Percentiles rank a stretch among this genome's conserved stretches.
These are phyloP conservation scores for Tremella fuciformis DNA, from an alignment of 768 basidiomycete genomes.

Conservation along the genomic window DNA sequence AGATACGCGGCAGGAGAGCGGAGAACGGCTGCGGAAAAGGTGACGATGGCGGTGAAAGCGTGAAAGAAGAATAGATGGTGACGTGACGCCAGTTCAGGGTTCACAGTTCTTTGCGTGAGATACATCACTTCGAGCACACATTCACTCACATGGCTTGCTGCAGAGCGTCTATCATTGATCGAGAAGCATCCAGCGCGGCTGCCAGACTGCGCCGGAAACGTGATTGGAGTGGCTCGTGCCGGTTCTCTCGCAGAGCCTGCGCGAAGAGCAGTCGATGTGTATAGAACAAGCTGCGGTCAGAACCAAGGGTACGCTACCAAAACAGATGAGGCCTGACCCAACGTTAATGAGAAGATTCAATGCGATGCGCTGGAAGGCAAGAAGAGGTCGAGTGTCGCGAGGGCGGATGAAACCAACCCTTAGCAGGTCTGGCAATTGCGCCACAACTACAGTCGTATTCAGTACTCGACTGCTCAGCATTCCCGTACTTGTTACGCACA, in stretches of 20 bases:
- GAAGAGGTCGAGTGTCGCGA: background rate
- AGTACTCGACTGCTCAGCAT: background rate
- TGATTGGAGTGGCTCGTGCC: constrained; percentile 7
- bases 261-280: constrained; percentile 11
- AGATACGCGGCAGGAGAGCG: constrained; percentile 10
- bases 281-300: constrained; percentile 3
- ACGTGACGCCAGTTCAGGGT: constrained; percentile 5
- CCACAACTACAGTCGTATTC: background rate
- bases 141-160: constrained; percentile 5
- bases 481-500: background rate
- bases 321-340: background rate
- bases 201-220: constrained; percentile 10
- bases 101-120: background rate
- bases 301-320: too few species aligned
- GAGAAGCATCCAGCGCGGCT: constrained; percentile 7
- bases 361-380: constrained; percentile 3
- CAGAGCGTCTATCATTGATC: constrained; percentile 6
- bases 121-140: too few species aligned
- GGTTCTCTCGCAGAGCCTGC: constrained; percentile 1
- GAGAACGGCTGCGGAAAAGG: constrained; percentile 8
- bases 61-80: constrained; percentile 12
- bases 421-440: background rate
- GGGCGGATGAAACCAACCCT: background rate
- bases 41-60: constrained; percentile 12
- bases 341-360: constrained; percentile 8